Percentiles rank a stretch among this genome's conserved stretches.
Evolutionary conservation across 2,329 filamentous ascomycete genomes (phyloP).

Genomic region (Exutisphaerella laricina): DNA sequence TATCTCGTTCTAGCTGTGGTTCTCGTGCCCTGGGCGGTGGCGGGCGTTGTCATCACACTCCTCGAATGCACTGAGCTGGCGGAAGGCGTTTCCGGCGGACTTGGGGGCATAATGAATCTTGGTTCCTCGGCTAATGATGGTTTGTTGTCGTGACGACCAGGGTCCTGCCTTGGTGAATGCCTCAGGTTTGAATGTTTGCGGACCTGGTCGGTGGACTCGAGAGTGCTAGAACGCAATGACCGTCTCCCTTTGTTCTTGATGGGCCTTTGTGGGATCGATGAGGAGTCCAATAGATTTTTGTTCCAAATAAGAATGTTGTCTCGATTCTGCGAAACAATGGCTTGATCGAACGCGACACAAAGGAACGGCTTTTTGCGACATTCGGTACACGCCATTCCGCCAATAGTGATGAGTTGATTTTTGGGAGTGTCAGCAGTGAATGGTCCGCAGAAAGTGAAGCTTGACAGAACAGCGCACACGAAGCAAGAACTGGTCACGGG

Average conservation of each 20-base stretch:
- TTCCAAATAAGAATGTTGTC: background rate
- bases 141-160: background rate
- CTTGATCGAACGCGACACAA: background rate
- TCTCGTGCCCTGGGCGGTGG: background rate
- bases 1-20: no score
- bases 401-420: no score
- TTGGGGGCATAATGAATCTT: background rate
- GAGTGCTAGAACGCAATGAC: background rate
- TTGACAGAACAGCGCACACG: background rate
- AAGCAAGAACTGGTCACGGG: no score
- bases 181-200: background rate
- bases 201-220: background rate
- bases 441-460: background rate
- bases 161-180: conserved; percentile 2
- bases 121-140: background rate
- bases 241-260: background rate
- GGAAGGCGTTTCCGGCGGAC: background rate
- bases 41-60: background rate
- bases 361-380: background rate
- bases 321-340: background rate
- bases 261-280: background rate
- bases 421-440: background rate
- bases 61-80: background rate
- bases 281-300: background rate
- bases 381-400: background rate